These are phyloP conservation scores for Symbiodinium pilosum DNA, from an alignment of 73 alveolate species.

Conservation along the genomic window DNA sequence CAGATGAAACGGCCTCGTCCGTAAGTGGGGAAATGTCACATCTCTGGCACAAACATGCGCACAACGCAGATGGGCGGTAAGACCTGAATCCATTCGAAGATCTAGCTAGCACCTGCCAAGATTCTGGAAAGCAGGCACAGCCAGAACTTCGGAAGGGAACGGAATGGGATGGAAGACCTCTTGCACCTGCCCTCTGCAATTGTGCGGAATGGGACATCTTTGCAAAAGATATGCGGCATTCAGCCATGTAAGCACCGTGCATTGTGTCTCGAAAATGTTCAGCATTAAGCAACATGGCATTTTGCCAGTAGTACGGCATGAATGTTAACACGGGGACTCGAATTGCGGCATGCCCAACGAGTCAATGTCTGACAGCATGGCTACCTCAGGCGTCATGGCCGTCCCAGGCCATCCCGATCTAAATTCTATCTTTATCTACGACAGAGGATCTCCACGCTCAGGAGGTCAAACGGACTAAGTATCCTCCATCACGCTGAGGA, in stretches of 20 bases:
- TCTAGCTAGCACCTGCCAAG: no score
- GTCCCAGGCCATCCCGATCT: not conserved
- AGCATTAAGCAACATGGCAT: not conserved
- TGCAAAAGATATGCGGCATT: not conserved
- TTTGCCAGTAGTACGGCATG: conserved; percentile 10
- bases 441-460: not conserved
- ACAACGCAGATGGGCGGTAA: not conserved
- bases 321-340: not conserved
- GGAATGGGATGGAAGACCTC: not conserved
- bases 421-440: not conserved
- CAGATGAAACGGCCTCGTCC: not conserved
- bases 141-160: not conserved
- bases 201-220: not conserved
- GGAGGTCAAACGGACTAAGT: not conserved
- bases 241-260: not conserved
- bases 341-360: not conserved
- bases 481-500: not conserved
- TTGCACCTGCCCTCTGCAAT: no score
- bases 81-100: not conserved
- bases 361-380: not conserved
- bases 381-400: not conserved
- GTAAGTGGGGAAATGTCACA: not conserved
- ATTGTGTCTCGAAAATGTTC: not conserved
- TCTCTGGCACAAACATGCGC: not conserved
- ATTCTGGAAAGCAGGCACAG: not conserved